Evolutionary conservation across 495 filamentous ascomycete species (phyloP), one percentile per base, ranked within the genome.

Genomic region (Penicillium coprophilum): DNA sequence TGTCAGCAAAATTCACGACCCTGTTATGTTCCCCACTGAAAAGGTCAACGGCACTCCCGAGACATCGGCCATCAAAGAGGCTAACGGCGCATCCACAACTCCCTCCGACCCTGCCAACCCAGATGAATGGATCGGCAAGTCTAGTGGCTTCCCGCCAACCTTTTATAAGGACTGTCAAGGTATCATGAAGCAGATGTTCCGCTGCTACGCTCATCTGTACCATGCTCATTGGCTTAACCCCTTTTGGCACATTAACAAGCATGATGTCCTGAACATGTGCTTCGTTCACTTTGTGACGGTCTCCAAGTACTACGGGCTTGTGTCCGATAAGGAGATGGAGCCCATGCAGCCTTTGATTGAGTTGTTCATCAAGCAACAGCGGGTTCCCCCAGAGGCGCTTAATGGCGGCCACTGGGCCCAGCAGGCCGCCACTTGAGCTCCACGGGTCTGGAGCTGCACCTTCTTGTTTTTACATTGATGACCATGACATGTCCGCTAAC

Each of bases 161-260:
- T 95, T 95, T 70, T 82, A 91, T 64, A 82, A 87, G 60, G 90
- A 96, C 61, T 89, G 89, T 76, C 87, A 90, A 72, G 91, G 86
- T 57, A 93, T 96, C 63, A 95, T 92, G 81, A 86, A 92, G 60
- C 92, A 97, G 74, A 97, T 97, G 88, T 94, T 96, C 81, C 91
- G 92, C 36, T 91, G 92, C 70, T 97, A 97, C 62, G 87, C 91
- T 32, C 92, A 97, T 74, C 79, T 93, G 27, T 93, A 93, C 77
- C 90, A 90, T 78, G 84, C 85, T 8, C 89, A 93, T 74, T 93
- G 87, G 77, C 65, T 86, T 52, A 87, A 91, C 48, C 89, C 88
- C 10, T 90, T 90, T 73, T 93, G 89, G 77, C 87, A 93, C 63
- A 81, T 92, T 53, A 89, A 85, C 72, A 82, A 87, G 50, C 85